Evolutionary conservation across 179 eudicot genomes (phyloP).

Genomic region (Silene coronaria): DNA sequence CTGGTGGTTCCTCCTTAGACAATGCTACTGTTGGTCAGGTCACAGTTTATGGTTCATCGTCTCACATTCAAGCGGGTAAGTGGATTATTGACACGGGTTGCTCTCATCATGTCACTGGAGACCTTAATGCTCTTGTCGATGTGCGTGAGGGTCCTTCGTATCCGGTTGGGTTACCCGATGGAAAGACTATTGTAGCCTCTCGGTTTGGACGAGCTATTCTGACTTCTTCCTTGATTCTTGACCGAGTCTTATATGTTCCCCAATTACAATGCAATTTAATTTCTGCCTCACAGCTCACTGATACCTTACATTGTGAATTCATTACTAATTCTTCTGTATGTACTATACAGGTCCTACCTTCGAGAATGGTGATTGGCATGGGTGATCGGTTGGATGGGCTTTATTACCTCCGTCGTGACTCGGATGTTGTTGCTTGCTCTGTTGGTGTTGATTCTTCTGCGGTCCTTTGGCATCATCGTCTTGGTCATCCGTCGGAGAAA

Average conservation of each 20-base stretch:
- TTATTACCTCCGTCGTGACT: neutral
- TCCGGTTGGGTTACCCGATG: neutral
- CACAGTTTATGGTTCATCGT: neutral
- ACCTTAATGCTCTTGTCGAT: neutral
- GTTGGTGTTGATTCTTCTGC: no score
- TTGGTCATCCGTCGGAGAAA: neutral
- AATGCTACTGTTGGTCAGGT: neutral
- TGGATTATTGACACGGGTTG: slow-evolving; percentile 1
- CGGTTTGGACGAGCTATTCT: neutral
- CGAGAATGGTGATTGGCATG: neutral
- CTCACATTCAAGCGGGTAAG: neutral
- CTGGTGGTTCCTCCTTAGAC: no score
- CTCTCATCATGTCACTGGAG: neutral
- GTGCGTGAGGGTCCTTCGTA: neutral
- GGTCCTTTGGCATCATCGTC: neutral
- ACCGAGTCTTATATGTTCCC: neutral
- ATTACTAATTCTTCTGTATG: neutral
- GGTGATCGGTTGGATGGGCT: neutral
- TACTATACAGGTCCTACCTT: neutral
- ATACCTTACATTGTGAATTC: neutral
- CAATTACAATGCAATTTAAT: neutral
- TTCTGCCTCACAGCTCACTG: neutral
- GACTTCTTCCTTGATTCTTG: neutral
- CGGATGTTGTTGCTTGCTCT: neutral
- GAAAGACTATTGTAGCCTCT: neutral